phyloP scores from a whole-genome alignment of 2,329 filamentous ascomycete genomes.

The Aureobasidium sp. region DNA sequence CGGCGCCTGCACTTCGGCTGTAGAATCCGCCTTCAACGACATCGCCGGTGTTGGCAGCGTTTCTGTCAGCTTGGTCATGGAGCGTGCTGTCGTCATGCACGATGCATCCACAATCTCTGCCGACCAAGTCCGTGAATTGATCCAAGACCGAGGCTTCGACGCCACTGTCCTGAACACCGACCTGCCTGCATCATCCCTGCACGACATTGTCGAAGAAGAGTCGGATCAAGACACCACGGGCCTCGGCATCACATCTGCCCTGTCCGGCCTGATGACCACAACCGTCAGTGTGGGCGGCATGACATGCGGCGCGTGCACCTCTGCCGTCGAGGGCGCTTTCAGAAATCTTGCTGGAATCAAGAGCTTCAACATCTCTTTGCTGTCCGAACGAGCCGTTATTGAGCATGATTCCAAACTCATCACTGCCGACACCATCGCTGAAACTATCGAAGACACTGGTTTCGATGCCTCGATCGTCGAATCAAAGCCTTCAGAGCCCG shows the following conservation, averaged over 20 bases:
- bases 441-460: slow-evolving; percentile 83
- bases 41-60: slow-evolving; percentile 76
- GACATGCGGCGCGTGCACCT: slow-evolving; percentile 86
- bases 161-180: slow-evolving; percentile 46
- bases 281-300: slow-evolving; percentile 84
- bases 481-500: slow-evolving; percentile 44
- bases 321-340: slow-evolving; percentile 88
- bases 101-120: slow-evolving; percentile 67
- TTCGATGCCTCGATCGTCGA: slow-evolving; percentile 84
- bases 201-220: slow-evolving; percentile 17
- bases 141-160: slow-evolving; percentile 88
- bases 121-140: slow-evolving; percentile 69
- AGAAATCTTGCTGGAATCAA: slow-evolving; percentile 71
- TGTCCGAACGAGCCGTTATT: slow-evolving; percentile 92
- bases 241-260: slow-evolving; percentile 12
- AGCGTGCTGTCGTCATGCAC: slow-evolving; percentile 85
- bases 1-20: slow-evolving; percentile 85
- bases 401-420: slow-evolving; percentile 74
- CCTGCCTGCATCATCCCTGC: slow-evolving; percentile 19
- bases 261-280: slow-evolving; percentile 64
- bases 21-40: slow-evolving; percentile 79
- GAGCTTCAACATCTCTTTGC: slow-evolving; percentile 81
- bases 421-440: slow-evolving; percentile 64
- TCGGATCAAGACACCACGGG: slow-evolving; percentile 17
- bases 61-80: slow-evolving; percentile 90